Evolutionary conservation across 2,329 filamentous ascomycete genomes (phyloP), one percentile per base, ranked within the genome.

Genomic region (Venturia nashicola): DNA sequence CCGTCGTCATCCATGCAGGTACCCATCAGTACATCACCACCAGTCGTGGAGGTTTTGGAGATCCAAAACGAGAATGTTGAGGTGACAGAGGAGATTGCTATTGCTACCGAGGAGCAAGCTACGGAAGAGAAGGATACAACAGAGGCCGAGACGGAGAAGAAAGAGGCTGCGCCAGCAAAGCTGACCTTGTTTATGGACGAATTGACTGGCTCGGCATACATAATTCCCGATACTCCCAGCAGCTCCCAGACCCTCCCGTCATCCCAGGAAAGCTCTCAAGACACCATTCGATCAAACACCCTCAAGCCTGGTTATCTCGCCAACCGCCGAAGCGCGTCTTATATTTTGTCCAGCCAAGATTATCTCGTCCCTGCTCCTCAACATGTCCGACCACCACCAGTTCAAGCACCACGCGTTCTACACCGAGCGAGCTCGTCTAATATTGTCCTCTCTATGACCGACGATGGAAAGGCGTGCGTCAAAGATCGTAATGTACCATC

Each of bases 401-500:
- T 61, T 20, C 46, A 51, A 39, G 11, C 14, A 18, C 40, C 61
- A 42, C 61, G 20, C 51, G 34, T 5, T 27, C 42, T 51, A 27
- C 16, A 36, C 7, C 34, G 43, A 51, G 18, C 67, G 67, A 44
- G n/a, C 42, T 43, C 59, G 48, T 83, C 83, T 60, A 82, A 83
- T 36, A 82, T 96, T 65, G 86, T 91, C 60, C 80, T 97, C 36
- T 91, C 90, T 1, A 85, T 94, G 71, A 94, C 90, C 20, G 82
- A 92, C 40, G 91, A 97, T 71, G 93, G 93, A 68, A 93, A 92
- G 71, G 93, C 93, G n/a, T 88, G 93, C 70, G 81, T 97, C 61
- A 85, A 83, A 18, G 80, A 87, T 63, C 82, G 87, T 66, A 84
- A 87, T 67, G 80, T 82, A 2, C 88, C 89, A 2, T 90, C 88